Base-by-base conservation (phyloP, 2,329 filamentous ascomycete genomes). In the Epichloe gansuensis region DNA sequence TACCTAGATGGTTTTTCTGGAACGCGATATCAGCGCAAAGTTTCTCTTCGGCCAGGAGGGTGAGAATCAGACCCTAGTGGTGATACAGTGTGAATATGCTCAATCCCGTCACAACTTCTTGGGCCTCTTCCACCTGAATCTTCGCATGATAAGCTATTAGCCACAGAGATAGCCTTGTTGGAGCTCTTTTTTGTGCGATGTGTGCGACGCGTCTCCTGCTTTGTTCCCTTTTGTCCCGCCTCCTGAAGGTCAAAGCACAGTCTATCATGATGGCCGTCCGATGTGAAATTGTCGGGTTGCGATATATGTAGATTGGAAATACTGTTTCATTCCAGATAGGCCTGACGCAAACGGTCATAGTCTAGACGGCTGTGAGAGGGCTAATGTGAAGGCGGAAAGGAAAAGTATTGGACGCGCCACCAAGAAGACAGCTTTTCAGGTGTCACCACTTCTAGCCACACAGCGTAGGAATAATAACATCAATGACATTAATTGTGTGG, bases 1-100 rank as follows among this genome's bases (percentile, higher is more conserved):
- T 56, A 9, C 54, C 54, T 12, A 48, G 23, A 13, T 48, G 3
- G 17, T 28, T 56, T 8, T 58, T 55, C 25, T 48, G 5, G 12
- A 15, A 65, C 57, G 12, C 12, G n/a, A 17, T 35, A 35, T 25
- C 6, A 12, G 25, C 21, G 13, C 17, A 28, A 31, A 7, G 8
- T 2, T 6, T n/a, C 21, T 1, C 9, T 31, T n/a, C 12, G 11
- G 17, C 5, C 46, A 11, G 8, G 9, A 11, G 3, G 15, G n/a
- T 5, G 9, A 21, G 43, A 9, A 34, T 5, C 50, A 28, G 25
- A 51, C 50, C 44, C 50, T 42, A 51, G 28, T 46, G 35, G 15
- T 23, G 9, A 31, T 5, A 25, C 21, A 25, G 23, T 21, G 12
- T 50, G 39, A 31, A 31, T 11, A 6, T 37, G 48, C 25, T 25